Conservation (phyloP, 495 filamentous ascomycete genomes). For the Aspergillus egyptiacus region DNA sequence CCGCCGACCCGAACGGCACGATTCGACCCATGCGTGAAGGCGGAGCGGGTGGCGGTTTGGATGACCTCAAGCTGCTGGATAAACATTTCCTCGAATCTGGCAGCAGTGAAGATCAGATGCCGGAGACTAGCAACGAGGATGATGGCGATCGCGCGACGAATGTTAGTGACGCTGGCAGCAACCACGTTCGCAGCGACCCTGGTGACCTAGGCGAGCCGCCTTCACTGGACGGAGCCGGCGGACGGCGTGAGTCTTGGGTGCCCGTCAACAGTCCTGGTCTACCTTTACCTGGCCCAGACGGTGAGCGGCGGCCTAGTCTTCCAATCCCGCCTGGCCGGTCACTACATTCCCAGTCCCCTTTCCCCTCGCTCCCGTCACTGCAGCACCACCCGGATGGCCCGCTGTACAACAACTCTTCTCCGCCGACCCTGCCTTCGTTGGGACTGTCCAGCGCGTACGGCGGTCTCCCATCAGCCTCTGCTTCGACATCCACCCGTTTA, state of each 20-base stretch:
- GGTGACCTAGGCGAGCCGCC: slow-evolving; percentile 33
- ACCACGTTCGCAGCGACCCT: slow-evolving; percentile 38
- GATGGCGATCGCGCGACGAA: slow-evolving; percentile 35
- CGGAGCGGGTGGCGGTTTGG: slow-evolving; percentile 57
- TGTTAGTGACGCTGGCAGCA: slow-evolving; percentile 38
- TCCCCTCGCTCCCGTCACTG: slow-evolving; percentile 37
- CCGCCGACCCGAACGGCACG: slow-evolving; percentile 29
- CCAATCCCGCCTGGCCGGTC: slow-evolving; percentile 34
- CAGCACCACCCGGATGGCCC: slow-evolving; percentile 39
- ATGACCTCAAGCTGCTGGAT: slow-evolving; percentile 63
- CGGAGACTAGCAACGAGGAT: slow-evolving; percentile 27
- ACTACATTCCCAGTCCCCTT: slow-evolving; percentile 37
- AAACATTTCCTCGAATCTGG: slow-evolving; percentile 55
- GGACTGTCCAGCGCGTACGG: slow-evolving; percentile 17
- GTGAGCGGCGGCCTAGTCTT: slow-evolving; percentile 41
- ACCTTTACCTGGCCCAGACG: slow-evolving; percentile 32
- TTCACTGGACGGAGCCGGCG: slow-evolving; percentile 29
- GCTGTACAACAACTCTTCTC: slow-evolving; percentile 33
- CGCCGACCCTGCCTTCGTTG: slow-evolving; percentile 34
- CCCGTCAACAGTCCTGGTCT: slow-evolving; percentile 40
- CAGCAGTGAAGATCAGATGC: slow-evolving; percentile 42
- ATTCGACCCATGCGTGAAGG: slow-evolving; percentile 44
- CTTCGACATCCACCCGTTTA: slow-evolving; percentile 32
- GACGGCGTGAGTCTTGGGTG: slow-evolving; percentile 42
- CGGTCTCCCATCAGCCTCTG: slow-evolving; percentile 19